phyloP scores from a whole-genome alignment of 2,329 filamentous ascomycete genomes.

The Colletotrichum incanum region DNA sequence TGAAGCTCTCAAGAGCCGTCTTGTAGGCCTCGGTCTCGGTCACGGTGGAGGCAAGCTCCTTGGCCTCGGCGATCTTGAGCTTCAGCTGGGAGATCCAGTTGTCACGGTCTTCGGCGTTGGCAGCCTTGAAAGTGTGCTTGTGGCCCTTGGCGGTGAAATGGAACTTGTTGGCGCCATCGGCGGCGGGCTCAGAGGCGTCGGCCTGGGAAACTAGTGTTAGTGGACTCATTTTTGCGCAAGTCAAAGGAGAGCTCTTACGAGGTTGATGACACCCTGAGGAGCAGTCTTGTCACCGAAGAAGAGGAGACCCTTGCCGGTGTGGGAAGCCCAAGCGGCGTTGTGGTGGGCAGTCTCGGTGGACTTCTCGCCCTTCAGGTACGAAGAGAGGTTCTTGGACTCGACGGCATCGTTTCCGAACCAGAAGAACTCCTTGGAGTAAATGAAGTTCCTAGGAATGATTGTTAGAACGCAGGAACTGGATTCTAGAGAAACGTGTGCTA shows the following conservation, averaged over 20 bases:
- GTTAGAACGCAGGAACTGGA: slow-evolving; percentile 45
- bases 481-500: not conserved
- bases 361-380: slow-evolving; percentile 93
- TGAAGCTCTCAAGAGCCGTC: slow-evolving; percentile 81
- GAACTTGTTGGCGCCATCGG: slow-evolving; percentile 87
- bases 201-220: slow-evolving; percentile 60
- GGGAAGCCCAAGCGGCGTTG: slow-evolving; percentile 88
- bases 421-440: slow-evolving; percentile 95
- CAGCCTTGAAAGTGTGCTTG: slow-evolving; percentile 95
- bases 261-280: slow-evolving; percentile 86
- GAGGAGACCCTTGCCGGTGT: slow-evolving; percentile 95
- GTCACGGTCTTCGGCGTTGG: slow-evolving; percentile 82
- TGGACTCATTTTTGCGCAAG: slow-evolving; percentile 13
- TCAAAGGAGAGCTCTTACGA: slow-evolving; percentile 71
- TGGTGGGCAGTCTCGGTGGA: slow-evolving; percentile 80
- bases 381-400: slow-evolving; percentile 79
- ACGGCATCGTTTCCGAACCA: slow-evolving; percentile 84
- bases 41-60: slow-evolving; percentile 82
- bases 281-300: slow-evolving; percentile 91
- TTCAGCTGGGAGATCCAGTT: slow-evolving; percentile 92
- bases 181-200: slow-evolving; percentile 78
- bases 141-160: slow-evolving; percentile 86
- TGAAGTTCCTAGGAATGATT: slow-evolving; percentile 77
- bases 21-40: slow-evolving; percentile 91
- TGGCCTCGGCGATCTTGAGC: slow-evolving; percentile 87